Evolutionary conservation across 2,329 filamentous ascomycete species (phyloP).

Genomic region (Ophiocordyceps camponoti-rufipedis): DNA sequence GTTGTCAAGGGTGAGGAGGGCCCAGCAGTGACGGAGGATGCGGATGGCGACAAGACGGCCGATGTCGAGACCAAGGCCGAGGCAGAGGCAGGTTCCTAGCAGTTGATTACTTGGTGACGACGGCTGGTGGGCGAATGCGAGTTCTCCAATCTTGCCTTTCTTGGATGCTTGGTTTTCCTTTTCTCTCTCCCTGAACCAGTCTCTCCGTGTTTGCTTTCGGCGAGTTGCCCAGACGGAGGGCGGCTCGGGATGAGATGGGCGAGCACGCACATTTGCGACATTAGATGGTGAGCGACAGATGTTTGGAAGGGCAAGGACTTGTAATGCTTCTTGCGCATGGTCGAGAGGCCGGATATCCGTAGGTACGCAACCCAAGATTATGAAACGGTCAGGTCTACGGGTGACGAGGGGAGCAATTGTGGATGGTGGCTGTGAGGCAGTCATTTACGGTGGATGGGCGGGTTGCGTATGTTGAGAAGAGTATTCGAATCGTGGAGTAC

Average conservation of each 20-base stretch:
- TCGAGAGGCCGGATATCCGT: not conserved
- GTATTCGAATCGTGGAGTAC: not conserved
- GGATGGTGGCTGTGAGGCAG: not conserved
- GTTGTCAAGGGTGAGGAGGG: conserved; percentile 16
- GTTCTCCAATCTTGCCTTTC: not conserved
- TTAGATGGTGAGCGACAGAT: not conserved
- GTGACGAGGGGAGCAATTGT: not conserved
- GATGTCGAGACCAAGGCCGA: conserved; percentile 3
- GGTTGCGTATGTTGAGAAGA: not conserved
- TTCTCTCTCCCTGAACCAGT: not conserved
- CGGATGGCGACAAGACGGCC: conserved; percentile 4
- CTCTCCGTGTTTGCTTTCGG: not conserved
- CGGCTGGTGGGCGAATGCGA: too few relatives aligned
- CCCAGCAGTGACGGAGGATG: conserved; percentile 6
- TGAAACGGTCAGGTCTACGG: not conserved
- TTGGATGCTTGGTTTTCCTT: not conserved
- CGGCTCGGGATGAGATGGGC: not conserved
- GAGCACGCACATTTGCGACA: not conserved
- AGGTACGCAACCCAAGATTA: not conserved
- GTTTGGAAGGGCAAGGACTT: not conserved
- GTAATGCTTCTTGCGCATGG: not conserved
- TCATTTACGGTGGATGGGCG: not conserved
- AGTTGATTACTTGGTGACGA: not conserved
- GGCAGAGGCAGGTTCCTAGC: not conserved
- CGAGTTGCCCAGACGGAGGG: not conserved